A percentile compares a stretch with the other conserved stretches of the same genome.
Conservation (phyloP, 495 filamentous ascomycete genomes). For the Podospora australis region DNA sequence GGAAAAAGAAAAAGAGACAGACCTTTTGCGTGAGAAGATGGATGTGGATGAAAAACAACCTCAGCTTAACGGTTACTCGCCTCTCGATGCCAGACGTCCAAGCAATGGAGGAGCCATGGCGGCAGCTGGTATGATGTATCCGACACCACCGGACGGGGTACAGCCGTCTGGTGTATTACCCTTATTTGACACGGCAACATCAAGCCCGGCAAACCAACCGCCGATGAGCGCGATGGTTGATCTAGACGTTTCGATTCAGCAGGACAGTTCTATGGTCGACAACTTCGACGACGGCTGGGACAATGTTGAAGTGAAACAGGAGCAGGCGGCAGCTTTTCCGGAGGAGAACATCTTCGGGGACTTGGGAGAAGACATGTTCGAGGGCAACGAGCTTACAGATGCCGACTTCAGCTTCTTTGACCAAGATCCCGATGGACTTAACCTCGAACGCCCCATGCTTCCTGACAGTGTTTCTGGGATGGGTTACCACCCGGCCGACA, state of each 20-base stretch:
- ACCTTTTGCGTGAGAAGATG: constrained; percentile 36
- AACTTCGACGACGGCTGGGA: constrained; percentile 31
- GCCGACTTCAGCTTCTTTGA: constrained; percentile 92
- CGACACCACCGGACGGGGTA: constrained; percentile 77
- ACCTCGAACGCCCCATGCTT: constrained; percentile 25
- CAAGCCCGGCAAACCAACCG: constrained; percentile 41
- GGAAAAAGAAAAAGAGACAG: constrained; percentile 49
- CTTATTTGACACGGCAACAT: constrained; percentile 41
- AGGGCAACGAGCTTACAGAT: constrained; percentile 74
- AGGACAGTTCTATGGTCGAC: constrained; percentile 12
- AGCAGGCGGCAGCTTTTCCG: constrained; percentile 31
- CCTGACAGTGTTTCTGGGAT: constrained; percentile 9
- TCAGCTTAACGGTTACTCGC: constrained; percentile 31
- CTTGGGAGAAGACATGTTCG: constrained; percentile 70
- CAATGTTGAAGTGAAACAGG: constrained; percentile 29
- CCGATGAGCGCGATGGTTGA: constrained; percentile 16
- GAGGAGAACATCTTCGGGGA: constrained; percentile 66
- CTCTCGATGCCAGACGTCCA: constrained; percentile 41
- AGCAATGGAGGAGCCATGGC: constrained; percentile 44
- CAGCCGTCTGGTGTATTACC: constrained; percentile 41
- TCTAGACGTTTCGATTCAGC: constrained; percentile 20
- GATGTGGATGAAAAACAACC: constrained; percentile 31
- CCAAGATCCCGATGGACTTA: constrained; percentile 34
- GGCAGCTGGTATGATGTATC: constrained; percentile 65
- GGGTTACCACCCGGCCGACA: constrained; percentile 9